Evolutionary conservation across 176 grass and related monocot species (phyloP), one percentile per base, ranked within the genome.

Genomic region (Canna indica): DNA sequence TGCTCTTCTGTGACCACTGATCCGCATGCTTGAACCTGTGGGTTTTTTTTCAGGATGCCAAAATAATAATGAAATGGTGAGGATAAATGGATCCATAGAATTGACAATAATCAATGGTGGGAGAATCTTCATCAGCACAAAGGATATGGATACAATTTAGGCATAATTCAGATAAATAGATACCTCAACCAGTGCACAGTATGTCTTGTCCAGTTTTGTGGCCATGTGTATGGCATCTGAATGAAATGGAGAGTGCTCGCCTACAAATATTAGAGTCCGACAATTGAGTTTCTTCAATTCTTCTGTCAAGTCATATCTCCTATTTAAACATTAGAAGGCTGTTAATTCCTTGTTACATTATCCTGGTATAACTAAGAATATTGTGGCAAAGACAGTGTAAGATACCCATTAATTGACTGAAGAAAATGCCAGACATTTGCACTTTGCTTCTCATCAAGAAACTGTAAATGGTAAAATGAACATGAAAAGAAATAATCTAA

Each of bases 131-230:
- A 59, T n/a, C n/a, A 10, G 5, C 54, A 59, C n/a, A 59, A 26
- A 2, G n/a, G 59, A 54, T 54, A 18, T 32, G 11, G 9, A 17
- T 62, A 20, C 20, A 5, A 2, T 20, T 54, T 54, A 7, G 7
- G 24, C 24, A 17, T 25, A 72, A 54, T 26, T 58, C 10, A 22
- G 50, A 59, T 7, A 15, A 24, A 13, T 81, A n/a, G 35, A 38
- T 66, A 97, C 93, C 94, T 99, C 94, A 80, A 93, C 90, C 66
- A 99, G 74, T 79, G 90, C 94, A 50, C 90, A 83, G 54, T 87
- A 93, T 93, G 89, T 88, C 76, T 67, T 82, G 42, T 99, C 90
- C 0, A 99, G 80, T 47, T 99, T 90, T 30, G 90, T 87, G 24
- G 82, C 79, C 86, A 99, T 90, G 67, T 99, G 86, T 35, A 99